A percentile compares a stretch with the other conserved stretches of the same genome.
Evolutionary conservation across 768 basidiomycete genomes (phyloP).

Genomic region (Leccinellum luteum): DNA sequence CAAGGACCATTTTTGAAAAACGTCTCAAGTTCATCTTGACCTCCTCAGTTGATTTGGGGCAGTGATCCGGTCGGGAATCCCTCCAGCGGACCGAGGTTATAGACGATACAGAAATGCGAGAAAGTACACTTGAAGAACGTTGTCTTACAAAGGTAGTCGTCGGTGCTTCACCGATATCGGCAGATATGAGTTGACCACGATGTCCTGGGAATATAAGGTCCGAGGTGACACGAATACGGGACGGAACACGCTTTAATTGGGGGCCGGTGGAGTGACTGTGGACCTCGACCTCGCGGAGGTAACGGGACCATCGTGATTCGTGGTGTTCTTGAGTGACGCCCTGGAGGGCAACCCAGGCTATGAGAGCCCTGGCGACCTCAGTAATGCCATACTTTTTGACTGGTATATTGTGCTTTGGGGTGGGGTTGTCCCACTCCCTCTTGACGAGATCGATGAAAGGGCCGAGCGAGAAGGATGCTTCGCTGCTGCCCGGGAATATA

Average conservation of each 20-base stretch:
- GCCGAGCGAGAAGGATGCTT: slow-evolving; percentile 77
- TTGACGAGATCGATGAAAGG: slow-evolving; percentile 80
- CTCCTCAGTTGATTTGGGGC: slow-evolving; percentile 40
- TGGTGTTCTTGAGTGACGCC: slow-evolving; percentile 81
- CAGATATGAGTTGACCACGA: slow-evolving; percentile 72
- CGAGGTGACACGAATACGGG: slow-evolving; percentile 70
- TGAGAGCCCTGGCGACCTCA: slow-evolving; percentile 65
- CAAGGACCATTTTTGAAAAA: slow-evolving; percentile 78
- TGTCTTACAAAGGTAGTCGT: slow-evolving; percentile 28
- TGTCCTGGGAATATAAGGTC: slow-evolving; percentile 67
- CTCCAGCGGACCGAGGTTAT: slow-evolving; percentile 25
- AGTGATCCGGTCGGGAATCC: slow-evolving; percentile 23
- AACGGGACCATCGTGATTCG: slow-evolving; percentile 64
- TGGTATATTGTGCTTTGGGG: slow-evolving; percentile 50
- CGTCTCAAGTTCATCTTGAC: slow-evolving; percentile 71
- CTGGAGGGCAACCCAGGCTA: slow-evolving; percentile 80
- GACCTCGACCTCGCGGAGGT: slow-evolving; percentile 65
- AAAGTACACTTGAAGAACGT: slow-evolving; percentile 29
- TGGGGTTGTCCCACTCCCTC: slow-evolving; percentile 67
- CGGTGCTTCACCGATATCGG: slow-evolving; percentile 71
- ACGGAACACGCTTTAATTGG: slow-evolving; percentile 35
- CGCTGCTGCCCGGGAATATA: slow-evolving; percentile 73
- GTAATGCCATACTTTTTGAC: slow-evolving; percentile 60
- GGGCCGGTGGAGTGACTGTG: slow-evolving; percentile 41
- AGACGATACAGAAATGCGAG: slow-evolving; percentile 27